Evolutionary conservation across 768 basidiomycete genomes (phyloP), one percentile per base, ranked within the genome.

Genomic region (Harrya chromipes): DNA sequence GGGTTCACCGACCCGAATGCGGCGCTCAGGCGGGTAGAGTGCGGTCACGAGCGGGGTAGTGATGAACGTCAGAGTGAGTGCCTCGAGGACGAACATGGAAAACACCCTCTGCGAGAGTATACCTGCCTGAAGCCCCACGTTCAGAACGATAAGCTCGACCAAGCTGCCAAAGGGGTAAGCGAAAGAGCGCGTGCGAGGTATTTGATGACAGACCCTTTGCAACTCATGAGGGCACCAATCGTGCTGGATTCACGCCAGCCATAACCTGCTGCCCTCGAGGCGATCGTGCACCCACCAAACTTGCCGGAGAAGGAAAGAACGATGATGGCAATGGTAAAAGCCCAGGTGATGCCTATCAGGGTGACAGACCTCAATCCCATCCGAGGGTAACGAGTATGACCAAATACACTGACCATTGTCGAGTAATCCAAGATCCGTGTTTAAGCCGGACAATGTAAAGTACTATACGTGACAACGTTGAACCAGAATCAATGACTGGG

Each of bases 61-160:
- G 70, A 91, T 79, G 71, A 88, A 90, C 0, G 94, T 95, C 35
- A 97, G 72, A 7, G 84, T 66, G 34, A 94, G 71, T 0, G 90
- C 87, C 61, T 89, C 87, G 17, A 97, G 74, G 35, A 97, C 92
- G 60, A 97, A 94, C 92, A 97, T 97, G 1, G 91, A 89, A 70
- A 97, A 94, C 7, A 97, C 87, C 21, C 78, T 78, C 49, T 60
- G 75, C 1, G 83, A 78, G 20, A 98, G 74, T 43, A 95, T 93
- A 0, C 82, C 81, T 4, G 90, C 92, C 3, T 78, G 73, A 2
- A 95, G 74, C 4, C 95, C 94, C 54, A 98, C 90, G 59, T 98
- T 99, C 54, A 98, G 83, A 4, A 98, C 94, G 59, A 98, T 97
- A 16, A 97, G 75, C 62, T 97, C 94, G 10, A 97, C 88, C 5